These are phyloP conservation scores for Phialophora expanda DNA, from an alignment of 2,329 filamentous ascomycete genomes.

Conservation along the genomic window DNA sequence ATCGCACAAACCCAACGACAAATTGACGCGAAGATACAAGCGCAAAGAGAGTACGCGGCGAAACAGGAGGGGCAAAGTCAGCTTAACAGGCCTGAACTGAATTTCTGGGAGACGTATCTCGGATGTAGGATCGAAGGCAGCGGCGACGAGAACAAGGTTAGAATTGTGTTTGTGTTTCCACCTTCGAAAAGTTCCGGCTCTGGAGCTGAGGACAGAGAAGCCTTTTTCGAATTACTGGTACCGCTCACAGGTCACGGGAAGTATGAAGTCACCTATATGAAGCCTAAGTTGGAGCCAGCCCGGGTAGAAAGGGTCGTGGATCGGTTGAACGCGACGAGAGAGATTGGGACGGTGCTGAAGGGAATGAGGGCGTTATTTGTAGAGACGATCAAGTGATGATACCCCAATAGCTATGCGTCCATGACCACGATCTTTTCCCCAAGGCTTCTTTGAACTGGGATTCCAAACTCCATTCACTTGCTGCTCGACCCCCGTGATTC, in stretches of 20 bases:
- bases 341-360: slow-evolving; percentile 66
- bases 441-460: neutral
- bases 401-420: neutral
- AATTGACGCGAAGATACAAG: slow-evolving; percentile 52
- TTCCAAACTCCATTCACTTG: neutral
- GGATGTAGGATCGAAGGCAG: slow-evolving; percentile 89
- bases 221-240: slow-evolving; percentile 79
- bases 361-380: slow-evolving; percentile 67
- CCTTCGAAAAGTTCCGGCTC: slow-evolving; percentile 64
- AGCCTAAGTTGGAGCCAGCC: slow-evolving; percentile 67
- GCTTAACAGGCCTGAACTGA: slow-evolving; percentile 89
- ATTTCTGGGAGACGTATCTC: slow-evolving; percentile 93
- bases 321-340: slow-evolving; percentile 63
- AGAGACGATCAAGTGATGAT: slow-evolving; percentile 57
- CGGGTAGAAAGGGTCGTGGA: slow-evolving; percentile 62
- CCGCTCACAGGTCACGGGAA: slow-evolving; percentile 74
- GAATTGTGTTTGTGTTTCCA: slow-evolving; percentile 87
- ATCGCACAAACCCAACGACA: slow-evolving; percentile 58
- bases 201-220: slow-evolving; percentile 68
- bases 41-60: slow-evolving; percentile 60
- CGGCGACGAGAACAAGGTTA: slow-evolving; percentile 80
- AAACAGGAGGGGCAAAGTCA: slow-evolving; percentile 82
- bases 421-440: neutral
- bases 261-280: slow-evolving; percentile 80
- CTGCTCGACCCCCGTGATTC: neutral